phyloP scores from a whole-genome alignment of 495 filamentous ascomycete genomes.

The Xylaria nigripes region DNA sequence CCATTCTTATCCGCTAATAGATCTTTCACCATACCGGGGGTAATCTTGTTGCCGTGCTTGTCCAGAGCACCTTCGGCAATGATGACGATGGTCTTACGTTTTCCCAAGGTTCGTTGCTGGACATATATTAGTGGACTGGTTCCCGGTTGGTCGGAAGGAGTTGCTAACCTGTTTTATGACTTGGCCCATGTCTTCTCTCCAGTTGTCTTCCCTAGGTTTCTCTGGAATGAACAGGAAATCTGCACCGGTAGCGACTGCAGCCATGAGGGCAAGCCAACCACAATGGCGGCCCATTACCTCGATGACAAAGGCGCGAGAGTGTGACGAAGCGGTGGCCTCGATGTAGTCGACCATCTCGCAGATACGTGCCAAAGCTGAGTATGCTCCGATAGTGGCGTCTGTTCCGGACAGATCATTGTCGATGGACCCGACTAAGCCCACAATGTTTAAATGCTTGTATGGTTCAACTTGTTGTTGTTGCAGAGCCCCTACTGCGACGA shows the following conservation, averaged over 20 bases:
- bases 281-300: slow-evolving; percentile 99
- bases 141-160: background rate
- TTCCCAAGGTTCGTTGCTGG: slow-evolving; percentile 83
- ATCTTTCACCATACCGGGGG: slow-evolving; percentile 70
- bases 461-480: slow-evolving; percentile 58
- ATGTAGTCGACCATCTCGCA: slow-evolving; percentile 94
- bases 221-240: slow-evolving; percentile 98
- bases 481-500: slow-evolving; percentile 62
- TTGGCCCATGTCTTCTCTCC: slow-evolving; percentile 82
- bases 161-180: slow-evolving; percentile 64
- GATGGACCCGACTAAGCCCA: slow-evolving; percentile 92
- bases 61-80: slow-evolving; percentile 94
- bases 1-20: slow-evolving; percentile 65
- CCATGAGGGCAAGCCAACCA: slow-evolving; percentile 96
- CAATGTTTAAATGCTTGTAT: slow-evolving; percentile 82
- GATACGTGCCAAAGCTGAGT: slow-evolving; percentile 83
- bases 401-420: slow-evolving; percentile 98
- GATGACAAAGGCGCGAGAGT: slow-evolving; percentile 94
- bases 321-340: slow-evolving; percentile 93
- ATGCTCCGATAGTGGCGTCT: slow-evolving; percentile 96
- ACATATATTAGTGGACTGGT: slow-evolving; percentile 29
- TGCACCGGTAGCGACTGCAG: slow-evolving; percentile 88
- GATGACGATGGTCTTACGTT: slow-evolving; percentile 96
- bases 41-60: slow-evolving; percentile 74
- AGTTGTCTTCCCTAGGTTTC: slow-evolving; percentile 79